Conservation (phyloP, 164 flowering plant genomes). For the Pachysandra terminalis region DNA sequence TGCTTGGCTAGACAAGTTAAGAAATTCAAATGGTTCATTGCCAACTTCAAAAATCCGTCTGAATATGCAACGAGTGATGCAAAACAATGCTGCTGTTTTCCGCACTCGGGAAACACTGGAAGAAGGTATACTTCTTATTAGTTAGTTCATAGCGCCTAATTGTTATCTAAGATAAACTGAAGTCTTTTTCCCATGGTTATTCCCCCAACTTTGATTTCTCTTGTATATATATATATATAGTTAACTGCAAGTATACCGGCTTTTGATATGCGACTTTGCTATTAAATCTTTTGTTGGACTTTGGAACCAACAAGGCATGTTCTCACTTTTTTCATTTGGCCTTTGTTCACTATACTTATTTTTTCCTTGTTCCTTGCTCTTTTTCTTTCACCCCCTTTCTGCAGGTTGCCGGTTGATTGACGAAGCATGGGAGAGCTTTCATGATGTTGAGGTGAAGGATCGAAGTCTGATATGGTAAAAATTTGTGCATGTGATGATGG, state of each 20-base stretch:
- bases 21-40: conserved; percentile 82
- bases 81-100: conserved; percentile 95
- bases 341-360: neutral
- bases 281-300: neutral
- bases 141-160: neutral
- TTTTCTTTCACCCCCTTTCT: neutral
- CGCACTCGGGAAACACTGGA: conserved; percentile 89
- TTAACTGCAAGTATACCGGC: neutral
- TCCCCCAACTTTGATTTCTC: neutral
- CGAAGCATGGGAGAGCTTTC: conserved; percentile 83
- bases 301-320: neutral
- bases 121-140: conserved; percentile 52
- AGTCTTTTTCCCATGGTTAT: too few relatives aligned
- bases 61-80: conserved; percentile 96
- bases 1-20: conserved; percentile 85
- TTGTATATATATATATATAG: too few relatives aligned
- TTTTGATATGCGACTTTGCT: neutral
- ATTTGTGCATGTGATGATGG: neutral
- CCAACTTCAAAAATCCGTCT: conserved; percentile 86
- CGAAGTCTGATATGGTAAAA: conserved; percentile 86
- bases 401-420: conserved; percentile 85
- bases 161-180: too few relatives aligned
- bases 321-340: neutral
- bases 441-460: conserved; percentile 81
- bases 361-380: neutral